Conservation (phyloP, 306 rosid species). For the Inga leiocalycina region DNA sequence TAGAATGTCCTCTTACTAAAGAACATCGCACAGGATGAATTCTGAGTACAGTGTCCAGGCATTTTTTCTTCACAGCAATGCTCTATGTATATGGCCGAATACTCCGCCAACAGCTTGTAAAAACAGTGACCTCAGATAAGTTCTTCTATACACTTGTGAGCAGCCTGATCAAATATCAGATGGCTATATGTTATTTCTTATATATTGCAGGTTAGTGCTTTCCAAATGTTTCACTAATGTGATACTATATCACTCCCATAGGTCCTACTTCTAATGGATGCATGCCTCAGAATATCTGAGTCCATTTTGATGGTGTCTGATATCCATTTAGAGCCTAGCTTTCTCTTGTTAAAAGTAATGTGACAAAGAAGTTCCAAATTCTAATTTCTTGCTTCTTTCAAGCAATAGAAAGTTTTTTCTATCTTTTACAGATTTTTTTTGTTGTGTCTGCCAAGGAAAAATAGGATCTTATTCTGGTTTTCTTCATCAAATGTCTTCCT, state of each 20-base stretch:
- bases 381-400: neutral
- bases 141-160: slow-evolving; percentile 70
- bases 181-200: slow-evolving; percentile 92
- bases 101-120: slow-evolving; percentile 89
- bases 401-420: neutral
- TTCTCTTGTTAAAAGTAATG: neutral
- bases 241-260: neutral
- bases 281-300: slow-evolving; percentile 13
- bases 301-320: slow-evolving; percentile 11
- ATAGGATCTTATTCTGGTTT: neutral
- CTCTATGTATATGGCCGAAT: slow-evolving; percentile 92
- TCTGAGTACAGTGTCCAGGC: slow-evolving; percentile 61
- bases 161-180: slow-evolving; percentile 88
- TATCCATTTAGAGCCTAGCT: neutral
- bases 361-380: neutral
- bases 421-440: neutral
- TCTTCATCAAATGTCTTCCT: neutral
- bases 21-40: slow-evolving; percentile 24
- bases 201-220: slow-evolving; percentile 79
- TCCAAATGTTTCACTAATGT: slow-evolving; percentile 22
- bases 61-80: slow-evolving; percentile 98
- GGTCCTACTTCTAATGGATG: neutral
- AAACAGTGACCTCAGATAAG: slow-evolving; percentile 79
- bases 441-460: neutral
- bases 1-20: neutral